Conservation (phyloP, 768 basidiomycete genomes). For the Serendipita sp. region DNA sequence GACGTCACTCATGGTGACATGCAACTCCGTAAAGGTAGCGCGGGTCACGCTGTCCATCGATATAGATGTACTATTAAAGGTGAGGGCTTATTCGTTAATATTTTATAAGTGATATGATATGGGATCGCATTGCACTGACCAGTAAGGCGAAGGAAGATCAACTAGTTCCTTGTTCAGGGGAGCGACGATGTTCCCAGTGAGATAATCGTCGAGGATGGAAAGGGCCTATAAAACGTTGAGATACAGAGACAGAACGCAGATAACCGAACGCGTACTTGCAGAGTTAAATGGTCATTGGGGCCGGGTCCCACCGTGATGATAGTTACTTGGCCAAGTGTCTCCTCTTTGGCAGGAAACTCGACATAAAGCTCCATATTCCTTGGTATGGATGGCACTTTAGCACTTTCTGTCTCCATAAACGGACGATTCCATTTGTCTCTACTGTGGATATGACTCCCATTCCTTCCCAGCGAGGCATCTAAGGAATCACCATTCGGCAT, state of each 20-base stretch:
- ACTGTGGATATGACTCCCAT: slow-evolving; percentile 16
- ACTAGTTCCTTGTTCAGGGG: slow-evolving; percentile 83
- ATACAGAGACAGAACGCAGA: not conserved
- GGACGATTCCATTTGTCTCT: slow-evolving; percentile 83
- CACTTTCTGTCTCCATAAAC: slow-evolving; percentile 76
- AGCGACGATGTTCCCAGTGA: slow-evolving; percentile 70
- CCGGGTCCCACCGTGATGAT: slow-evolving; percentile 65
- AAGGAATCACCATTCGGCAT: slow-evolving; percentile 33
- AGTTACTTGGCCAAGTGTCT: slow-evolving; percentile 79
- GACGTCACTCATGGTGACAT: slow-evolving; percentile 68
- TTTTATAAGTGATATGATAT: not conserved
- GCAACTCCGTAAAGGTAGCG: slow-evolving; percentile 53
- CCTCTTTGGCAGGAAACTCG: slow-evolving; percentile 96
- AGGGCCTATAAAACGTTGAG: slow-evolving; percentile 37
- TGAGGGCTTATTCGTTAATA: not conserved
- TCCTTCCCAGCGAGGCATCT: not conserved
- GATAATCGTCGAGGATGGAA: slow-evolving; percentile 70
- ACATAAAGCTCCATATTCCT: slow-evolving; percentile 44
- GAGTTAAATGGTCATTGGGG: slow-evolving; percentile 50
- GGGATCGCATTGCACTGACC: slow-evolving; percentile 26
- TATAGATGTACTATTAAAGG: slow-evolving; percentile 50
- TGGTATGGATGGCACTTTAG: slow-evolving; percentile 25
- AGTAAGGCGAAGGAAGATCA: slow-evolving; percentile 78
- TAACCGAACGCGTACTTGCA: slow-evolving; percentile 24
- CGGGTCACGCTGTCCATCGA: slow-evolving; percentile 66